A percentile compares a stretch with the other conserved stretches of the same genome.
Conservation (phyloP, 2,329 filamentous ascomycete genomes). For the Sclerotinia sclerotiorum region DNA sequence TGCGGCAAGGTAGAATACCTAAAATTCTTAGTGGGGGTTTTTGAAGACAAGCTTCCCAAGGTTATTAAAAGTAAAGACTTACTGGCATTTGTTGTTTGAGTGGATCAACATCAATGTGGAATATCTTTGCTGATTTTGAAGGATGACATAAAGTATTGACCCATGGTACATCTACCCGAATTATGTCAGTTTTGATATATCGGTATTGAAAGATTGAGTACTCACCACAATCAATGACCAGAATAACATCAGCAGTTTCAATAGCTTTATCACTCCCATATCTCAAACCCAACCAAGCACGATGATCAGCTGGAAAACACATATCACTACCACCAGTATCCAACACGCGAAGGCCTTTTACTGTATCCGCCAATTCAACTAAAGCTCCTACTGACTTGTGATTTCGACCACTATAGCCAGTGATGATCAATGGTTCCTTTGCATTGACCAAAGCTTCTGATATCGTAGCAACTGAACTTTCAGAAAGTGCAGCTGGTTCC, state of each 20-base stretch:
- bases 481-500: constrained; percentile 56
- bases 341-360: constrained; percentile 69
- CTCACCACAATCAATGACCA: constrained; percentile 71
- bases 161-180: constrained; percentile 73
- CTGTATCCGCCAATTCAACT: constrained; percentile 64
- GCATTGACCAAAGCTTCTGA: constrained; percentile 60
- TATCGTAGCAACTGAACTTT: constrained; percentile 56
- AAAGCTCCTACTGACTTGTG: constrained; percentile 60
- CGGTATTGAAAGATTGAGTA: background rate
- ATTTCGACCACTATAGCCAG: constrained; percentile 70
- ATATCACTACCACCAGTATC: constrained; percentile 79
- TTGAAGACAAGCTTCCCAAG: constrained; percentile 40
- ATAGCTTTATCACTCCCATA: constrained; percentile 75
- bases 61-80: constrained; percentile 20
- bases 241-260: constrained; percentile 74
- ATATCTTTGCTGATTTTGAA: constrained; percentile 52
- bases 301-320: constrained; percentile 74
- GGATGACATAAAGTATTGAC: constrained; percentile 73
- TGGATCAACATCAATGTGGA: constrained; percentile 65
- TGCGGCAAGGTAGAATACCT: constrained; percentile 66
- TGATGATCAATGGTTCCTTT: constrained; percentile 66
- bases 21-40: constrained; percentile 53
- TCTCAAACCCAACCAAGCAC: constrained; percentile 65
- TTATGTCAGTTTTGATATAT: background rate
- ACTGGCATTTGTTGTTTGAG: constrained; percentile 52